Evolutionary conservation across 768 basidiomycete genomes (phyloP).

Genomic region (Gloeophyllum trabeum): DNA sequence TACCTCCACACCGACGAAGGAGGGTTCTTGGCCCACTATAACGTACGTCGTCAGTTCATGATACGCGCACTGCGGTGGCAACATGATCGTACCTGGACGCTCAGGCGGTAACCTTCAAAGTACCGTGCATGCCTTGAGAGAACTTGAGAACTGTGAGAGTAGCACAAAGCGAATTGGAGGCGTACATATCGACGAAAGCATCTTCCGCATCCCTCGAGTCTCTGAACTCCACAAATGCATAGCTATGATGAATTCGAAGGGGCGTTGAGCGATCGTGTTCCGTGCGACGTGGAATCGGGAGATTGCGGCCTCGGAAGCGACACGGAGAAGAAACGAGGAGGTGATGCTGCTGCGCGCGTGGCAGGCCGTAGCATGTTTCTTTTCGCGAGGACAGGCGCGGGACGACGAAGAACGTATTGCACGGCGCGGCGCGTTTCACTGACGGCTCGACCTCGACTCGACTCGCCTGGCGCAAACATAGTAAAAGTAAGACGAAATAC

Average conservation of each 20-base stretch:
- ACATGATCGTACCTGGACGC: constrained; percentile 48
- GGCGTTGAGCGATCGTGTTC: constrained; percentile 47
- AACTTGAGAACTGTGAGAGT: background rate
- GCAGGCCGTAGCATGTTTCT: background rate
- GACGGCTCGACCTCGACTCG: constrained; percentile 21
- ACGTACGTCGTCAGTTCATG: constrained; percentile 1
- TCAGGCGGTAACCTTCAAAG: constrained; percentile 66
- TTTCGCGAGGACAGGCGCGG: background rate
- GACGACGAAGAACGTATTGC: background rate
- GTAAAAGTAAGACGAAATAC: constrained; percentile 7
- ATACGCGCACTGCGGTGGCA: background rate
- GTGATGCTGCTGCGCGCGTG: too few relatives aligned
- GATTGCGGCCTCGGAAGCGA: constrained; percentile 11
- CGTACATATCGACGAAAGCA: constrained; percentile 77
- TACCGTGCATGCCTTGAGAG: constrained; percentile 55
- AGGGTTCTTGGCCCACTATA: constrained; percentile 73
- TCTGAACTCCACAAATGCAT: constrained; percentile 81
- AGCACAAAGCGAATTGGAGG: constrained; percentile 2
- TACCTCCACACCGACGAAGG: constrained; percentile 78
- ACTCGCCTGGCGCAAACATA: constrained; percentile 16
- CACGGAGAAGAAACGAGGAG: background rate
- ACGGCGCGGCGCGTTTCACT: background rate
- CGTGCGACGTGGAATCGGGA: constrained; percentile 2
- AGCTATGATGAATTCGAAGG: constrained; percentile 46
- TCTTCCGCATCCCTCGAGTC: constrained; percentile 71